Evolutionary conservation across 1,284 basidiomycete genomes (phyloP).

Genomic region (Lignosus rhinocerotis): DNA sequence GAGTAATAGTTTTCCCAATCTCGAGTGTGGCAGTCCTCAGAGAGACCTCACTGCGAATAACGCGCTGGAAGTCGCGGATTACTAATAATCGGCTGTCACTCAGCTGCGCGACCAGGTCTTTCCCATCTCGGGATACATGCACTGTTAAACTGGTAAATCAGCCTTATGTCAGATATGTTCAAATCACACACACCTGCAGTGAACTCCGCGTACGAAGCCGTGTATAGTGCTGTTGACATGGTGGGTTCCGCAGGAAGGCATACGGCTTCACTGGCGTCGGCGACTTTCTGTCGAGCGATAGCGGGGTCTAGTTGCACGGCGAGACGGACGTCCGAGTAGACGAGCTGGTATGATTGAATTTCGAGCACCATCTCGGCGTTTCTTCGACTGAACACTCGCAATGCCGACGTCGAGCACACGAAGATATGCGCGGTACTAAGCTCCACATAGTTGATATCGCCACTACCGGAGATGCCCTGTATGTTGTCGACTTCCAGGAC

Average conservation of each 20-base stretch:
- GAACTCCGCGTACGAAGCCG: conserved; percentile 19
- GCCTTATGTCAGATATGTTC: too few relatives aligned
- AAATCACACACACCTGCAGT: conserved; percentile 8
- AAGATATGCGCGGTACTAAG: conserved; percentile 59
- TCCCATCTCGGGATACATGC: conserved; percentile 60
- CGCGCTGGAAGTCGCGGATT: conserved; percentile 52
- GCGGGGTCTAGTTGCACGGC: conserved; percentile 14
- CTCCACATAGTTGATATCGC: conserved; percentile 64
- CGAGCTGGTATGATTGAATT: conserved; percentile 36
- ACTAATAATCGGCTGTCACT: conserved; percentile 47
- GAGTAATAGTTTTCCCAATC: conserved; percentile 38
- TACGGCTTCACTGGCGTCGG: conserved; percentile 6
- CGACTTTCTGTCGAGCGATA: conserved; percentile 6
- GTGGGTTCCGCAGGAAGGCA: conserved; percentile 10
- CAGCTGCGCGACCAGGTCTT: conserved; percentile 52
- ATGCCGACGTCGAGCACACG: conserved; percentile 48
- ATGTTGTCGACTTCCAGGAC: conserved; percentile 47
- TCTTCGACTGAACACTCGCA: conserved; percentile 57
- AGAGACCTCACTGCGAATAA: conserved; percentile 35
- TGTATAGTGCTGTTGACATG: conserved; percentile 12
- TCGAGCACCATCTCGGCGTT: conserved; percentile 45
- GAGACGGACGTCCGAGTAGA: conserved; percentile 26
- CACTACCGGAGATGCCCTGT: conserved; percentile 33
- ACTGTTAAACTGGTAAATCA: conserved; percentile 36
- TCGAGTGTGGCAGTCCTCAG: conserved; percentile 42